phyloP scores from a whole-genome alignment of 1,284 basidiomycete species.

The Puccinia hordei region DNA sequence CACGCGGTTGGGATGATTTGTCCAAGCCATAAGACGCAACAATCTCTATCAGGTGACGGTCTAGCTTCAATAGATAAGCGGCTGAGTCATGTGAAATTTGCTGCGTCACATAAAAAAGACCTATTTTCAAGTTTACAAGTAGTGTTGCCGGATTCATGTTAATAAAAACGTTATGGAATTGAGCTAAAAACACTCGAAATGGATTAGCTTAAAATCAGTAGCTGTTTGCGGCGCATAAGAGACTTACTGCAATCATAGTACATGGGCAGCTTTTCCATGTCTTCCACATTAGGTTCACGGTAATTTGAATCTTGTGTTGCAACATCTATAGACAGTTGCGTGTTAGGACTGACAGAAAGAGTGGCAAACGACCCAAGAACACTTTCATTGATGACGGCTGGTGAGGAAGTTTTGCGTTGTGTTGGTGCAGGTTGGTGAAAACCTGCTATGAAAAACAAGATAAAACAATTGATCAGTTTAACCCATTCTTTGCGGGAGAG shows the following conservation, averaged over 20 bases:
- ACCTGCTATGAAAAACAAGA: not conserved
- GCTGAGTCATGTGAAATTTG: not conserved
- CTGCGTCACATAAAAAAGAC: not conserved
- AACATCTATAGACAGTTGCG: no score
- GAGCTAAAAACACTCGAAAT: not conserved
- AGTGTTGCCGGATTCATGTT: not conserved
- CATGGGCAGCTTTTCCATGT: not conserved
- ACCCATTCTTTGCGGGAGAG: not conserved
- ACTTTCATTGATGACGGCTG: not conserved
- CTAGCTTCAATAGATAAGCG: not conserved
- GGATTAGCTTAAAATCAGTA: no score
- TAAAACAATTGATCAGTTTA: not conserved
- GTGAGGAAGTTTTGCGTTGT: not conserved
- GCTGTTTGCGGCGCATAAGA: no score
- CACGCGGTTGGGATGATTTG: not conserved
- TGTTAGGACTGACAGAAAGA: not conserved
- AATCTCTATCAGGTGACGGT: slow-evolving; percentile 9
- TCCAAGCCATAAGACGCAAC: not conserved
- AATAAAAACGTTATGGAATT: not conserved
- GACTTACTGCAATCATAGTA: slow-evolving; percentile 5
- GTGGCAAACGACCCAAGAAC: not conserved
- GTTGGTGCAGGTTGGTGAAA: not conserved
- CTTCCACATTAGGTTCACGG: slow-evolving; percentile 1
- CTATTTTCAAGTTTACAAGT: slow-evolving; percentile 3
- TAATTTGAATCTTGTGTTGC: not conserved